phyloP scores from a whole-genome alignment of 2,329 filamentous ascomycete genomes.

The Cladosporium sp. region DNA sequence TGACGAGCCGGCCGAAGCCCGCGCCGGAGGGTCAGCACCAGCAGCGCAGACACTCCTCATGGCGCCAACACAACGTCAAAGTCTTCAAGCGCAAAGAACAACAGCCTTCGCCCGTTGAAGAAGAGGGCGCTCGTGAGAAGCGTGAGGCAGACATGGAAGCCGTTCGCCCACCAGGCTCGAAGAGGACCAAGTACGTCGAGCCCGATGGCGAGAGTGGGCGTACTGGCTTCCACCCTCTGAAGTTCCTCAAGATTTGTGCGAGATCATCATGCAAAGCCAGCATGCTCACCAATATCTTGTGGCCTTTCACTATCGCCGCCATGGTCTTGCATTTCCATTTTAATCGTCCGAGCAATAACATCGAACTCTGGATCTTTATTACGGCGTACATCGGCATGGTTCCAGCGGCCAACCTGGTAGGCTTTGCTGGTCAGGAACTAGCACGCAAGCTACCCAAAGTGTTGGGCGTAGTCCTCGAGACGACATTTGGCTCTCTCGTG shows the following conservation, averaged over 20 bases:
- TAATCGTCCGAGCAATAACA: slow-evolving; percentile 17
- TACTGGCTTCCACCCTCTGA: slow-evolving; percentile 39
- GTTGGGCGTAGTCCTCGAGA: slow-evolving; percentile 53
- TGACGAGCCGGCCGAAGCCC: slow-evolving; percentile 5
- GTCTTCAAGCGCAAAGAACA: slow-evolving; percentile 12
- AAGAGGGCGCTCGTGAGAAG: neutral
- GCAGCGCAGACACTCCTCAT: neutral
- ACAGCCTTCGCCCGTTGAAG: neutral
- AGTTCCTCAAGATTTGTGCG: slow-evolving; percentile 43
- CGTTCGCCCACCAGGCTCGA: neutral
- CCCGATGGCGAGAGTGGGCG: slow-evolving; percentile 46
- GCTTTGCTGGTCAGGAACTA: slow-evolving; percentile 65
- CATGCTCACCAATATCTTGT: slow-evolving; percentile 46
- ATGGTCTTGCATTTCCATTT: slow-evolving; percentile 46
- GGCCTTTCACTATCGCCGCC: slow-evolving; percentile 47
- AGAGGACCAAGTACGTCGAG: slow-evolving; percentile 33
- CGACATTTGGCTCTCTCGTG: slow-evolving; percentile 64
- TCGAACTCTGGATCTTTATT: slow-evolving; percentile 43
- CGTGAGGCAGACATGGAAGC: neutral
- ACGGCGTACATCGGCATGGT: slow-evolving; percentile 49
- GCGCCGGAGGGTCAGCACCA: neutral
- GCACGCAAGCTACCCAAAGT: slow-evolving; percentile 73
- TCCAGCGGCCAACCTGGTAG: slow-evolving; percentile 47
- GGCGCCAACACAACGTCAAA: neutral
- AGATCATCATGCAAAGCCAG: slow-evolving; percentile 43